Base-by-base conservation (phyloP, 1,284 basidiomycete species). In the Cryptococcus wingfieldii region DNA sequence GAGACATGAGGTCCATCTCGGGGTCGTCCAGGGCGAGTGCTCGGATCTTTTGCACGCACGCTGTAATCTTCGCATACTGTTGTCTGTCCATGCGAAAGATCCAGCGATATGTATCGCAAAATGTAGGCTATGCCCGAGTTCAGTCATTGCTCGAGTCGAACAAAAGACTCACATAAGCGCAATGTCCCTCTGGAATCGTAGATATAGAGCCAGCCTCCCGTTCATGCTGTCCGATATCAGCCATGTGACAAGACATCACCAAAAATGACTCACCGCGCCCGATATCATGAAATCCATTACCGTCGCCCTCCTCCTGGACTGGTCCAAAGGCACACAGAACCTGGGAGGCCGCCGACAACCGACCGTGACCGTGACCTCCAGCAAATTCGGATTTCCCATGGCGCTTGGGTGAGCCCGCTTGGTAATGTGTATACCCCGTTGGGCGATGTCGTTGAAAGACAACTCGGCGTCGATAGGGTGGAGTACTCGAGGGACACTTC, bases 61-160 rank as follows among this genome's bases (percentile, higher is more conserved):
- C 34, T 6, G 47, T 34, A 13, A 75, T 61, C 13, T 25, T 50
- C 9, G n/a, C 19, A 34, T 60, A 50, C 10, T 68, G 47, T 4
- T 13, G 5, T 6, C 42, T 3, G 43, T 48, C 43, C 53, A 77
- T 54, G 6, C 34, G 10, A 52, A 77, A 68, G 4, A 58, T 54
- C 66, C 70, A 75, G 9, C 68, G 61, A 42, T 66, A 74, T 0
- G 72, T 65, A 50, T 71, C 67, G 69, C 69, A 74, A 54, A 65
- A 69, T 0, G 69, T 70, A 0, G 70, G 70, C 71, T 74, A 42
- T 2, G 10, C 10, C 12, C 38, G 19, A 16, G 23, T 10, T 52
- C 43, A 45, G 43, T 14, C 18, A 16, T 14, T 13, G 34, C n/a
- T 19, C 19, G 31, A 23, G 23, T 4, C 14, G 23, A 23, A 23